Evolutionary conservation across 495 filamentous ascomycete genomes (phyloP).

Genomic region (Trichoderma asperelloides): DNA sequence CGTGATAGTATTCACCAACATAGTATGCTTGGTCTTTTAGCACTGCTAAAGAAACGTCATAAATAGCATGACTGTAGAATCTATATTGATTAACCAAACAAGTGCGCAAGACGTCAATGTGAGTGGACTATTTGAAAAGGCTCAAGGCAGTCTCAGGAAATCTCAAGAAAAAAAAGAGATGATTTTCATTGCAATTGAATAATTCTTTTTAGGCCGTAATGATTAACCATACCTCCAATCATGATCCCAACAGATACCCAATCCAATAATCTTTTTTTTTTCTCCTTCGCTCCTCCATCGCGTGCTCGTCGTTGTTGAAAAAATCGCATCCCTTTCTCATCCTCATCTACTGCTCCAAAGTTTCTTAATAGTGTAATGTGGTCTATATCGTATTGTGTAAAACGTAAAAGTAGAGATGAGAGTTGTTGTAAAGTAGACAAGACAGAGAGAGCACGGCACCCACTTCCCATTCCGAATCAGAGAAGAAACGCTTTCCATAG

Average conservation of each 20-base stretch:
- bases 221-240: not conserved
- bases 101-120: too few species aligned
- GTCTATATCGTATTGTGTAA: not conserved
- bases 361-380: not conserved
- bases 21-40: too few species aligned
- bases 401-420: not conserved
- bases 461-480: not conserved
- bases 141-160: too few species aligned
- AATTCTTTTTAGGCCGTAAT: not conserved
- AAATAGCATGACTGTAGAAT: too few species aligned
- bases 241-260: not conserved
- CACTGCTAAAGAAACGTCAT: too few species aligned
- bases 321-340: not conserved
- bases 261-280: not conserved
- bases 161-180: not conserved
- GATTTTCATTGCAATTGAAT: not conserved
- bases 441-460: not conserved
- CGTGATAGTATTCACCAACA: too few species aligned
- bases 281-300: not conserved
- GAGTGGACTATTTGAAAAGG: too few species aligned
- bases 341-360: not conserved
- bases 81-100: too few species aligned
- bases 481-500: constrained; percentile 4
- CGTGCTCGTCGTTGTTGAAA: not conserved
- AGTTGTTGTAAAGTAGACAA: not conserved